Evolutionary conservation across 345 rosid species (phyloP).

Genomic region (Hibiscus syriacus): DNA sequence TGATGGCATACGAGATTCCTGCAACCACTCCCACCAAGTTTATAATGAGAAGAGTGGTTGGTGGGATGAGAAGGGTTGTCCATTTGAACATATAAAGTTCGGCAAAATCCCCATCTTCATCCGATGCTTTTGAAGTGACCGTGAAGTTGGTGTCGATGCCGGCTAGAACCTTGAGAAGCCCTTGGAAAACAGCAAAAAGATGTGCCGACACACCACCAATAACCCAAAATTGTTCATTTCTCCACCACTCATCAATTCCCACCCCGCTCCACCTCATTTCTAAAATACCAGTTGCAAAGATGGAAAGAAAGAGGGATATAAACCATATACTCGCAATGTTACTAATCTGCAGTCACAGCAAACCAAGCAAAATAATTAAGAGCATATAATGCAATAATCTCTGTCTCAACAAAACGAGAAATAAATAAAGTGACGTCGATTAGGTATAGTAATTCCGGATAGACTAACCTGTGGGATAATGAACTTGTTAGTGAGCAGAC

Average conservation of each 20-base stretch:
- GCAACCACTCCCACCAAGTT: constrained; percentile 91
- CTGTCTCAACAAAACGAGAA: not conserved
- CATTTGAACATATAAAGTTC: constrained; percentile 93
- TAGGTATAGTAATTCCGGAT: not conserved
- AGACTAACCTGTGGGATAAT: constrained; percentile 79
- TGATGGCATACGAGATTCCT: constrained; percentile 78
- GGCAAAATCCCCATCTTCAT: constrained; percentile 70
- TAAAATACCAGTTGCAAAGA: constrained; percentile 83
- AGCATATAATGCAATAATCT: not conserved
- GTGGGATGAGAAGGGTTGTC: constrained; percentile 91
- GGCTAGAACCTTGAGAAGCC: constrained; percentile 84
- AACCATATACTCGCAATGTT: constrained; percentile 90
- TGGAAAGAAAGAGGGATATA: constrained; percentile 85
- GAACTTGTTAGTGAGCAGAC: constrained; percentile 88
- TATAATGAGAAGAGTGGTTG: constrained; percentile 76
- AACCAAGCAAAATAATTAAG: constrained; percentile 9
- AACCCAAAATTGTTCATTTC: constrained; percentile 96
- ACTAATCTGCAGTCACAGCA: constrained; percentile 55
- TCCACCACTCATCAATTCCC: constrained; percentile 99
- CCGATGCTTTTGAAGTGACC: constrained; percentile 88
- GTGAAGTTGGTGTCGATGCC: constrained; percentile 95
- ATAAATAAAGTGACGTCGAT: not conserved
- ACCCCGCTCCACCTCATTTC: constrained; percentile 99
- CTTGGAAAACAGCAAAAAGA: constrained; percentile 88
- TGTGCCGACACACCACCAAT: constrained; percentile 92